These are phyloP conservation scores for Epichloe festucae DNA, from an alignment of 2,329 filamentous ascomycete genomes.

Conservation along the genomic window DNA sequence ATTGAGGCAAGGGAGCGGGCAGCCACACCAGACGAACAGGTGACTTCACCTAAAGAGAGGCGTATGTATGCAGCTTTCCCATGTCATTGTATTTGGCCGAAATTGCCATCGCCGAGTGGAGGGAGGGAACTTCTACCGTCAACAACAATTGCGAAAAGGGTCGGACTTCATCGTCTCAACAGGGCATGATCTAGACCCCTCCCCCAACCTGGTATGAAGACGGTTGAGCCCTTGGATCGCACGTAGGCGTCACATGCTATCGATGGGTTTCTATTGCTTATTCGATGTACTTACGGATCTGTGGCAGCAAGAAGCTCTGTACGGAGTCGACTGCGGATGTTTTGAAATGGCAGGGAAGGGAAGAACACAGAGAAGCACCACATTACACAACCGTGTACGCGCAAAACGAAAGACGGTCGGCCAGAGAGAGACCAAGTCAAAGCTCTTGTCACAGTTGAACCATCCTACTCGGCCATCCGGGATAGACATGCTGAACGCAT, in stretches of 20 bases:
- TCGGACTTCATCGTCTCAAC: no score
- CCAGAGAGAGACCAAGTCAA: no score
- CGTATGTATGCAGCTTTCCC: background rate
- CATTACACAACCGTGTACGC: background rate
- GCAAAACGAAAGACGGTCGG: background rate
- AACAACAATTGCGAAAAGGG: no score
- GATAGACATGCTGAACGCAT: no score
- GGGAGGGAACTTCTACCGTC: no score
- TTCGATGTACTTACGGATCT: no score
- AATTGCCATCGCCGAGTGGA: background rate
- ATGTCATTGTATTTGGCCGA: background rate
- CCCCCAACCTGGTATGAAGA: no score
- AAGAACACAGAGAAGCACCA: background rate
- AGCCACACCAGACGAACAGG: slow-evolving; percentile 1
- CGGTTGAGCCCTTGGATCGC: background rate
- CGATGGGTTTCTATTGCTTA: background rate
- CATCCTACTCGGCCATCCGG: no score
- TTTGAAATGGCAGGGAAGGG: background rate
- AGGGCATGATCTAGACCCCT: no score
- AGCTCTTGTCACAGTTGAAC: no score
- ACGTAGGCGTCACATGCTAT: background rate
- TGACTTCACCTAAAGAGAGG: background rate
- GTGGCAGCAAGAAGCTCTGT: background rate
- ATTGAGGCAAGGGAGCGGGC: background rate
- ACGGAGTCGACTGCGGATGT: background rate